phyloP scores from a whole-genome alignment of 169 alveolate genomes.

The Plasmodium gaboni region DNA sequence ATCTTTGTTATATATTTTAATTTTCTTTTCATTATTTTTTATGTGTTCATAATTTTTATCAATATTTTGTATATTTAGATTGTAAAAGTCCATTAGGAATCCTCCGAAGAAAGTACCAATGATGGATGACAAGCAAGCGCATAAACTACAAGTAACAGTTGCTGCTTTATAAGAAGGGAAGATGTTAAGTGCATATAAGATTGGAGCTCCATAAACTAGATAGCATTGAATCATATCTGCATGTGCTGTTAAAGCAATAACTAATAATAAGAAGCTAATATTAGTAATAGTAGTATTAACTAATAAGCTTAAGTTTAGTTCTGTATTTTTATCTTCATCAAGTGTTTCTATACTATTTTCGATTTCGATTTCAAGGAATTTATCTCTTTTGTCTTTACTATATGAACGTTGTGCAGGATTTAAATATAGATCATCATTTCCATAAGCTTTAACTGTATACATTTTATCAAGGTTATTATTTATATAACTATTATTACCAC shows the following conservation, averaged over 20 bases:
- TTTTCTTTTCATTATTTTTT: conserved; percentile 48
- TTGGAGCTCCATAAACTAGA: conserved; percentile 50
- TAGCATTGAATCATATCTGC: conserved; percentile 15
- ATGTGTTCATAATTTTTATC: conserved; percentile 69
- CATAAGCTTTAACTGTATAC: conserved; percentile 8
- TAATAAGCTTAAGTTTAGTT: conserved; percentile 8
- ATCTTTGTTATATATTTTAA: conserved; percentile 36
- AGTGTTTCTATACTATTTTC: conserved; percentile 34
- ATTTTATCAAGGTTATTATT: conserved; percentile 30
- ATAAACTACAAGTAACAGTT: conserved; percentile 31
- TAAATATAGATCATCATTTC: neutral
- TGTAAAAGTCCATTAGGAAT: conserved; percentile 26
- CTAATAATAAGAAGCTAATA: conserved; percentile 18
- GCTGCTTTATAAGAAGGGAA: conserved; percentile 57
- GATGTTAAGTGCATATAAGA: conserved; percentile 24
- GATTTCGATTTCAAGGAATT: conserved; percentile 31
- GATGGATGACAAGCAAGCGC: conserved; percentile 57
- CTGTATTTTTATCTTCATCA: conserved; percentile 16
- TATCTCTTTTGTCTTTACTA: neutral
- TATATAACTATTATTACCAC: conserved; percentile 22
- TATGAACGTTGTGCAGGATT: conserved; percentile 11
- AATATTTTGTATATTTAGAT: conserved; percentile 43
- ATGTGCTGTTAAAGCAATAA: conserved; percentile 35
- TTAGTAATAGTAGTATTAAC: conserved; percentile 23
- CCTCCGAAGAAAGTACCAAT: conserved; percentile 43